Evolutionary conservation across 2,329 filamentous ascomycete species (phyloP).

Genomic region (Alternaria angustiovoidea): DNA sequence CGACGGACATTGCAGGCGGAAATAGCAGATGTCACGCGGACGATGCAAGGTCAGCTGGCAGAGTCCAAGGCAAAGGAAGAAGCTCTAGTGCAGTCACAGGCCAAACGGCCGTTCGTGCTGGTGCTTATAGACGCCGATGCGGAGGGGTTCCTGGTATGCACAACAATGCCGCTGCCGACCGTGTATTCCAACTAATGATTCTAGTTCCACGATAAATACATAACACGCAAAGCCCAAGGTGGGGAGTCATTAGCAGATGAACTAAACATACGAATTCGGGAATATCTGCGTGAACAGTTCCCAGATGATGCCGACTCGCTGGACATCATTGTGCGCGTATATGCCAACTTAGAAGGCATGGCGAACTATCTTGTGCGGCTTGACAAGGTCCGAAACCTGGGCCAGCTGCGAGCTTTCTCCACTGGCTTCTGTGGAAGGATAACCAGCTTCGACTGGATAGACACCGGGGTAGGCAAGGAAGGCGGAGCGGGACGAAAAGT

Average conservation of each 20-base stretch:
- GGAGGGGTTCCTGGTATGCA: slow-evolving; percentile 46
- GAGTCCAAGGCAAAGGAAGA: slow-evolving; percentile 44
- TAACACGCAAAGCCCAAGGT: slow-evolving; percentile 46
- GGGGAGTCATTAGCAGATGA: slow-evolving; percentile 48
- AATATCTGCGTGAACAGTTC: slow-evolving; percentile 47
- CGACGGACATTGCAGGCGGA: slow-evolving; percentile 47
- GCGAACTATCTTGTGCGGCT: slow-evolving; percentile 48
- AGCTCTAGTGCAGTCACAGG: slow-evolving; percentile 42
- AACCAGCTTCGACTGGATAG: slow-evolving; percentile 48
- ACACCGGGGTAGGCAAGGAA: slow-evolving; percentile 49
- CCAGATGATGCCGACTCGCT: slow-evolving; percentile 44
- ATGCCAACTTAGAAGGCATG: slow-evolving; percentile 49
- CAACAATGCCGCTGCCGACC: background rate
- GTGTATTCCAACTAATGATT: slow-evolving; percentile 2
- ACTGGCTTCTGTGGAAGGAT: slow-evolving; percentile 49
- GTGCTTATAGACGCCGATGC: slow-evolving; percentile 50
- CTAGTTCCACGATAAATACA: slow-evolving; percentile 50
- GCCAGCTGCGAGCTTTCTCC: slow-evolving; percentile 46
- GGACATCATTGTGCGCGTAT: slow-evolving; percentile 47
- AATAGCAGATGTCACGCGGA: slow-evolving; percentile 23
- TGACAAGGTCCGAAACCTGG: slow-evolving; percentile 47
- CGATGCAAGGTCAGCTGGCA: slow-evolving; percentile 14
- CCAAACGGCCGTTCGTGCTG: slow-evolving; percentile 46
- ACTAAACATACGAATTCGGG: slow-evolving; percentile 42
- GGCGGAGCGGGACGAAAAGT: slow-evolving; percentile 46